phyloP scores from a whole-genome alignment of 768 basidiomycete genomes.

The Postia placenta region DNA sequence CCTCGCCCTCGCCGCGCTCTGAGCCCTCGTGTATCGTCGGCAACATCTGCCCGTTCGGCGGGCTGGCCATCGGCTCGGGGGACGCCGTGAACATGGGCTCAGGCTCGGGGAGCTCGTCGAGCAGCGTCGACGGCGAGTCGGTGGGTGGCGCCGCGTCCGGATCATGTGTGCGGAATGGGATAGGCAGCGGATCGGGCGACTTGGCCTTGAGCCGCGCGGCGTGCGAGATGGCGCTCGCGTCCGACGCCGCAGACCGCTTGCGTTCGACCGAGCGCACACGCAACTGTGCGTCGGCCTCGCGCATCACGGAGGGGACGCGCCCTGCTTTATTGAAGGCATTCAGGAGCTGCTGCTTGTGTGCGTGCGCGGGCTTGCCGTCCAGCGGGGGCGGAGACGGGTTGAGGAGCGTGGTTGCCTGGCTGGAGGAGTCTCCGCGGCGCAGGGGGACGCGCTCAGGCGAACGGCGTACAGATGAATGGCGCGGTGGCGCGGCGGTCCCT shows the following conservation, averaged over 20 bases:
- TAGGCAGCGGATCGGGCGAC: conserved; percentile 40
- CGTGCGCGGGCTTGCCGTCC: conserved; percentile 5
- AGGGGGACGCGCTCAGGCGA: conserved; percentile 14
- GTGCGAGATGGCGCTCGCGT: conserved; percentile 13
- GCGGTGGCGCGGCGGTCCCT: background rate
- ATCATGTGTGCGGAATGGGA: conserved; percentile 33
- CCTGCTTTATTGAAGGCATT: background rate
- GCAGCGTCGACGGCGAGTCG: conserved; percentile 12
- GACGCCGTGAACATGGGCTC: conserved; percentile 8
- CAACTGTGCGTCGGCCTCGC: conserved; percentile 8
- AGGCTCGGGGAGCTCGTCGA: conserved; percentile 9
- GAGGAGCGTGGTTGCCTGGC: conserved; percentile 10
- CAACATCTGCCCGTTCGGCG: conserved; percentile 18
- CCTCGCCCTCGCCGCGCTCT: conserved; percentile 14
- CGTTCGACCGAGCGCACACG: background rate
- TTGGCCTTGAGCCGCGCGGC: conserved; percentile 20
- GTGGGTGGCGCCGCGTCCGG: conserved; percentile 10
- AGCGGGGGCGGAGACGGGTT: conserved; percentile 6
- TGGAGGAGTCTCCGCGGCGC: conserved; percentile 10
- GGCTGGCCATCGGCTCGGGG: conserved; percentile 3
- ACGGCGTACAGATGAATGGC: background rate
- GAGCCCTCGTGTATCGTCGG: conserved; percentile 26
- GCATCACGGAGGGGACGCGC: conserved; percentile 10
- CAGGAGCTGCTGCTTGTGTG: background rate
- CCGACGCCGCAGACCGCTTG: background rate